These are phyloP conservation scores for Sorghum bicolor DNA, from an alignment of 176 grass and related monocot species.

Conservation along the genomic window DNA sequence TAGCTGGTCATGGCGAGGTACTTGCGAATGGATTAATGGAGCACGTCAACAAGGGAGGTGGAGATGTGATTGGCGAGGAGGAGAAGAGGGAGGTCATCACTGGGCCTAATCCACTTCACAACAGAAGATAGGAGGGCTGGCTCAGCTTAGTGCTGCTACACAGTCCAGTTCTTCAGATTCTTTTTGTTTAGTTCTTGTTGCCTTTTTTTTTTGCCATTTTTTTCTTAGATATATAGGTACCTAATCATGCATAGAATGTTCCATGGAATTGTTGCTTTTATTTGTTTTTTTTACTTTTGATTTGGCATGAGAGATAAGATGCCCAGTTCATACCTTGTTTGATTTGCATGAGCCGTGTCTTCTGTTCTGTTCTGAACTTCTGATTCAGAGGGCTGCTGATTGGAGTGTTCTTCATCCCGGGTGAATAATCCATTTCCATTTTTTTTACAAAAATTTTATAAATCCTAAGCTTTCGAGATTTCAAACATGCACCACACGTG, in stretches of 20 bases:
- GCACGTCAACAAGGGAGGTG: neutral
- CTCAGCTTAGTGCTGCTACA: neutral
- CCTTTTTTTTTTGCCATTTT: neutral
- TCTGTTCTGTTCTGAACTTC: neutral
- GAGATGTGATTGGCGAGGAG: neutral
- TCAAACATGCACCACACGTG: neutral
- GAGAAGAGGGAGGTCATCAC: conserved; percentile 42
- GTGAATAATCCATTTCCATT: neutral
- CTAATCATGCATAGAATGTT: neutral
- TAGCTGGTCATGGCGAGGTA: neutral
- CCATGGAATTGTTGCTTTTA: neutral
- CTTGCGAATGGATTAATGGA: neutral
- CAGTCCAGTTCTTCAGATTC: neutral
- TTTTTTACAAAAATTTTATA: neutral
- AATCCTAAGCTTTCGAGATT: neutral
- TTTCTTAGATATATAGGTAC: neutral
- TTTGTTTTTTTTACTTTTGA: neutral
- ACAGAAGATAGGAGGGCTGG: conserved; percentile 21
- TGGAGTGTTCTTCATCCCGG: neutral
- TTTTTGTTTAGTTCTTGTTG: neutral
- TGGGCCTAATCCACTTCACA: conserved; percentile 42
- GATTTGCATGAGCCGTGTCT: neutral
- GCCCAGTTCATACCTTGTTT: neutral
- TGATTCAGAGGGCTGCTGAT: neutral
- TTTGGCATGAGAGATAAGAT: neutral